Evolutionary conservation across 2,329 filamentous ascomycete species (phyloP), one percentile per base, ranked within the genome.

Genomic region (Blumeria hordei): DNA sequence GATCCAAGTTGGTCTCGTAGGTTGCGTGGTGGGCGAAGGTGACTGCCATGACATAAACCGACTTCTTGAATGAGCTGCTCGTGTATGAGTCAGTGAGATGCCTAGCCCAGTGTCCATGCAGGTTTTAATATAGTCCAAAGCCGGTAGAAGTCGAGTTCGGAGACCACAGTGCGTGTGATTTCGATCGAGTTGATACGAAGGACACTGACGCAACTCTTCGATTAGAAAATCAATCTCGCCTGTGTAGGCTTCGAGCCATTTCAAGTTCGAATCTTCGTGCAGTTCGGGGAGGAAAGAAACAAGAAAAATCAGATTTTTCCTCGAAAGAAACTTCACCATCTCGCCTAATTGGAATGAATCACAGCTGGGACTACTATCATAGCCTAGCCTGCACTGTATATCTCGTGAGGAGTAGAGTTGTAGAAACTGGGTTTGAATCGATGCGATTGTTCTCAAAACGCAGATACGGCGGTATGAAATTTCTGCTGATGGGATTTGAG

Each of bases 341-440:
- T 88, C 82, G 18, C 83, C 84, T 0, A 88, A 74, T 66, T 88
- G 84, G 62, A 83, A 88, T 1, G 78, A 80, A 67, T 88, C 84
- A 65, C 84, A 88, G 44, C 82, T 77, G 1, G 74, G 67, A 58
- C 78, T 83, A 1, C 78, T 80, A 62, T 85, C 82, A 66, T 88
- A 88, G 54, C 83, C 83, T 0, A 86, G 72, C 61, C 78, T 78
- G 66, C 84, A 88, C 64, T 87, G 83, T 32, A 71, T 66, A 33
- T 72, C 72, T n/a, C 79, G 76, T 9, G 81, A 83, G 0, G 77
- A 76, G 65, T 87, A 88, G 0, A 83, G 68, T 6, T 66, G 64
- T 2, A 88, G 68, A 56, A 86, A 87, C 64, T 87, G 78, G 0
- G 71, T 70, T 57, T 81, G 81, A 0, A 87, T 70, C 0, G 82